Evolutionary conservation across 805 yeast species (phyloP), one percentile per base, ranked within the genome.

Genomic region (Candida mattraensis): DNA sequence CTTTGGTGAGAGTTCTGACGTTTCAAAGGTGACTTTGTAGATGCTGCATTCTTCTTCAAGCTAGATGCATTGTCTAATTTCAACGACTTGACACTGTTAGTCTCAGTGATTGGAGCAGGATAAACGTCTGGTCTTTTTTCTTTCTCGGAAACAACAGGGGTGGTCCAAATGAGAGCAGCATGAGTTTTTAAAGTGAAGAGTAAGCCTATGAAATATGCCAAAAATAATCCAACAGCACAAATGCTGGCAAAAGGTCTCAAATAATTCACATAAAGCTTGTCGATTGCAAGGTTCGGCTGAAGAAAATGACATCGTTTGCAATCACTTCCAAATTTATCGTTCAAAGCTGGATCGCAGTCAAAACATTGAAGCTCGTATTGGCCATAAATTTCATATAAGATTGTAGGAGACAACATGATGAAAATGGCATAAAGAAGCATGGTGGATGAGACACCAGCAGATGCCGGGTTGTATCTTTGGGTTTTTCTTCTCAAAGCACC

Each of bases 391-490:
- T 87, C 93, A 55, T 86, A 86, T 51, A 93, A 77, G 20, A 88
- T 69, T 0, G 98, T 87, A 5, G 99, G 99, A 0, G 95, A 84
- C 62, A 93, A 79, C 79, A 89, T 87, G 3, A 86, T 93, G 32
- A 88, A 76, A 64, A 87, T 77, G 3, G 97, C 94, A 66, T 83
- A 93, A 35, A 93, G 68, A 33, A 93, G 68, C 96, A 93, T 87
- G 3, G 99, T 93, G 0, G 96, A 88, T 5, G 95, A 86, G 2
- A 93, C 99, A 44, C 98, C 96, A 0, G 99, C 98, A 37, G 95
- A 83, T 27, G 91, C 79, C 1, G 99, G 98, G 54, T 93, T 93
- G 59, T 93, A 93, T 41, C 96, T 64, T 59, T 91, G 99, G 0
- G 98, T 91, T 54, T 93, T 93, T 37, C 96, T 67, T 40, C 80